Conservation (phyloP, 805 yeast genomes). For the Maudiozyma saulgeensis region DNA sequence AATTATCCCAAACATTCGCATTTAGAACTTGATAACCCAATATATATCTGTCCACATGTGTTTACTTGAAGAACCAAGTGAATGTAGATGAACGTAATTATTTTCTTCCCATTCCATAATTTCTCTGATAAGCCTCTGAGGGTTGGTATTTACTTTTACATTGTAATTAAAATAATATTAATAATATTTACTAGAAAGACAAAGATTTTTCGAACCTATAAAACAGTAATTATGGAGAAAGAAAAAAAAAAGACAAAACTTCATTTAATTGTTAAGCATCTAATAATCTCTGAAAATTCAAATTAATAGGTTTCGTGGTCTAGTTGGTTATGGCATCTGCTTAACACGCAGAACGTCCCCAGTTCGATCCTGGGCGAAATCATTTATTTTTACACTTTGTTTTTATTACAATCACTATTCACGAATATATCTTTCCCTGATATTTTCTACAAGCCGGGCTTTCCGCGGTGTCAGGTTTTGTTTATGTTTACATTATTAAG, state of each 20-base stretch:
- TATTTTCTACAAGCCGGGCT: background rate
- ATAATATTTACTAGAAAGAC: too few species aligned
- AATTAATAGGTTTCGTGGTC: slow-evolving; percentile 78
- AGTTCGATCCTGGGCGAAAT: slow-evolving; percentile 99
- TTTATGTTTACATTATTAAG: background rate
- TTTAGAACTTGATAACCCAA: too few species aligned
- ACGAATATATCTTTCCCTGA: slow-evolving; percentile 17
- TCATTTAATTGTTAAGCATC: background rate
- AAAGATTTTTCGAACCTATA: too few species aligned
- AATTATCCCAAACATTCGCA: too few species aligned
- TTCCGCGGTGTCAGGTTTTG: background rate
- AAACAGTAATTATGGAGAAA: background rate
- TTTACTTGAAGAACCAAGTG: too few species aligned
- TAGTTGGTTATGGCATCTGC: slow-evolving; percentile 99
- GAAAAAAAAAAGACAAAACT: background rate
- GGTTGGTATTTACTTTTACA: too few species aligned
- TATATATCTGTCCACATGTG: too few species aligned
- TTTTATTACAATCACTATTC: background rate
- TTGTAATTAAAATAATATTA: too few species aligned
- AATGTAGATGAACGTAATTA: too few species aligned
- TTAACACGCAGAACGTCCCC: slow-evolving; percentile 99
- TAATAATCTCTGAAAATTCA: background rate
- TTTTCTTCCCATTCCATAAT: too few species aligned
- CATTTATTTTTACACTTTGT: slow-evolving; percentile 31
- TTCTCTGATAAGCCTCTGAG: too few species aligned